Evolutionary conservation across 371 early-diverging fungal genomes (phyloP).

Genomic region (Capillidium rhysosporum): DNA sequence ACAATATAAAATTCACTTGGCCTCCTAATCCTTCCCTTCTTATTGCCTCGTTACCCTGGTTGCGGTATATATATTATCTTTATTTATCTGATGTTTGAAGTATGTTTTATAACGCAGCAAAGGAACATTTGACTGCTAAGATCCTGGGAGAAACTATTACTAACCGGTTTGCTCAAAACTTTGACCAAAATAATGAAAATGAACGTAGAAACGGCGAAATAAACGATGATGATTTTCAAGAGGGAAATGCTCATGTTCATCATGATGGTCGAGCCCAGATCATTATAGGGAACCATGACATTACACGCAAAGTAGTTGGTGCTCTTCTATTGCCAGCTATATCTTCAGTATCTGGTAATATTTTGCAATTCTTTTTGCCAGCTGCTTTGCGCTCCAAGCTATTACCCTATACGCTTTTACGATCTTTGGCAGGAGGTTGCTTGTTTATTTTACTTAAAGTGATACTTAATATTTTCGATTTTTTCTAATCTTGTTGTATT

Average conservation of each 20-base stretch:
- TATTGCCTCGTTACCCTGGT: slow-evolving; percentile 32
- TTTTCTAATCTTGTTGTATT: neutral
- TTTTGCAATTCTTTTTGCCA: slow-evolving; percentile 20
- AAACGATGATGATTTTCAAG: neutral
- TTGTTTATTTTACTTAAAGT: slow-evolving; percentile 33
- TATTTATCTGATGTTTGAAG: slow-evolving; percentile 9
- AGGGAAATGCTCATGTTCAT: neutral
- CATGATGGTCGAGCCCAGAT: neutral
- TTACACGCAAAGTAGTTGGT: neutral
- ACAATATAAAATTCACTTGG: slow-evolving; percentile 22
- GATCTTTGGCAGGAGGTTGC: slow-evolving; percentile 34
- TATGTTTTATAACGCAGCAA: slow-evolving; percentile 25
- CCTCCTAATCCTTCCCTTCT: slow-evolving; percentile 29
- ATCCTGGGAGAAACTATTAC: slow-evolving; percentile 12
- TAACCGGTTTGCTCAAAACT: slow-evolving; percentile 7
- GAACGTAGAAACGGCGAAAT: neutral
- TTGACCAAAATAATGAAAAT: neutral
- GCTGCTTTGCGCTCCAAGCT: slow-evolving; percentile 19
- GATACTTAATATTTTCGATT: neutral
- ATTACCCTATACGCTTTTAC: slow-evolving; percentile 31
- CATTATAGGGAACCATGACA: neutral
- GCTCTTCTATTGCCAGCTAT: slow-evolving; percentile 10
- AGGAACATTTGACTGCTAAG: slow-evolving; percentile 14
- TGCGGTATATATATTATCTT: slow-evolving; percentile 12
- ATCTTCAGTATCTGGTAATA: slow-evolving; percentile 18